Evolutionary conservation across 805 yeast species (phyloP).

Genomic region (Kuraishia piskuri): DNA sequence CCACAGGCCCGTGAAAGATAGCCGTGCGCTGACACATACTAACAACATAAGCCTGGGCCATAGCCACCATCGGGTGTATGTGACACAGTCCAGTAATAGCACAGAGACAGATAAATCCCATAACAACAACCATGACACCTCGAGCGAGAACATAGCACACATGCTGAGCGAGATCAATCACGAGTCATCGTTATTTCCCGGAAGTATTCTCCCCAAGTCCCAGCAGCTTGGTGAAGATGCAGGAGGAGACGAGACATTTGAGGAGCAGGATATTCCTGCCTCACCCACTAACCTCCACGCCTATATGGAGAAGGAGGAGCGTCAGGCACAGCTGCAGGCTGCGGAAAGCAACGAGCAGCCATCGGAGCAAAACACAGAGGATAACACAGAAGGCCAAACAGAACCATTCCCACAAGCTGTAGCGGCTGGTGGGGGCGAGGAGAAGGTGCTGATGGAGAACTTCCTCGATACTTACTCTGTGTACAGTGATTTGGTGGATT

Average conservation of each 20-base stretch:
- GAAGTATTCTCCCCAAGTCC: background rate
- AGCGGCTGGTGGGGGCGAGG: background rate
- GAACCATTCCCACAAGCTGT: background rate
- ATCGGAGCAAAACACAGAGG: background rate
- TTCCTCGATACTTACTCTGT: slow-evolving; percentile 59
- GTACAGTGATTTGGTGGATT: slow-evolving; percentile 37
- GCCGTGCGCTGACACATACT: background rate
- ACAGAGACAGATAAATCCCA: background rate
- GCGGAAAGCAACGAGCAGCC: background rate
- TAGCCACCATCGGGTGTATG: background rate
- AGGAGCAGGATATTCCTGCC: background rate
- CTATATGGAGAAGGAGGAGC: background rate
- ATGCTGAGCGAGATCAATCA: background rate
- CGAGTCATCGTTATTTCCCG: background rate
- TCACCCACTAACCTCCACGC: background rate
- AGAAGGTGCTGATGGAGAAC: slow-evolving; percentile 16
- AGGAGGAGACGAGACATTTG: too few relatives aligned
- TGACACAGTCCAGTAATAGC: background rate
- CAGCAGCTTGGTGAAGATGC: background rate
- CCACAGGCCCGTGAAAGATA: background rate
- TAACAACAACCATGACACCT: background rate
- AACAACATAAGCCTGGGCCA: background rate
- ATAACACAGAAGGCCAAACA: background rate
- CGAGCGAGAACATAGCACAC: background rate
- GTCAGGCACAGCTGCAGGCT: background rate